Evolutionary conservation across 768 basidiomycete species (phyloP), one percentile per base, ranked within the genome.

Genomic region (Pholiota microspora): DNA sequence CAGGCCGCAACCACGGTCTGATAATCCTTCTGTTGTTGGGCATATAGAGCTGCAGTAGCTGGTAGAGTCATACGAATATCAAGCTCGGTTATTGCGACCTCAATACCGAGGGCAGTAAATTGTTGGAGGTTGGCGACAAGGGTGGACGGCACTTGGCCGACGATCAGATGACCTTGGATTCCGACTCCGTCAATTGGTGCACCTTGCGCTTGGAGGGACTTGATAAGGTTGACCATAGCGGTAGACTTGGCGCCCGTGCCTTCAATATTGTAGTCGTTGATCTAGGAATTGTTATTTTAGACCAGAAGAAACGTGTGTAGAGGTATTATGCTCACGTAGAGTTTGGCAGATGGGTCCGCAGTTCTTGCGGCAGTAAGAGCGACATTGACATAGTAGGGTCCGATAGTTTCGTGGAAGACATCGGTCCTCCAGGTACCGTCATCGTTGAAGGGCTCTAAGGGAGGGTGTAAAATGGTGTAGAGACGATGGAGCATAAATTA

Each of bases 1-100:
- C 85, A 87, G 10, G 82, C 79, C n/a, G 67, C 55, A 50, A 86
- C 74, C 40, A 85, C 78, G 24, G 72, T 75, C 65, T 77, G 67
- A 59, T 85, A 87, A 63, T 87, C 84, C 56, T 68, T 71, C 62
- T 77, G 71, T 62, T 87, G 84, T 62, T 85, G 82, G 27, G 68
- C 71, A 28, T 81, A 71, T 29, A 77, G 69, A 0, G 76, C 77
- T 7, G 66, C 58, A 2, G 81, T 82, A 10, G 70, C 74, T 12
- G 84, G 84, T 9, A 81, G 69, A 7, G 73, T 74, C 74, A 85
- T 83, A 46, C 85, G 75, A 60, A 82, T 82, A 62, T 88, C 85
- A 45, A 88, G 76, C 63, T 86, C 86, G 2, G 86, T 88, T 59
- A 86, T 79, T 8, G 84, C 85, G 23, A 86, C 80, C 59, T 87